phyloP scores from a whole-genome alignment of 208 protist species.

The Zelonia costaricensis region DNA sequence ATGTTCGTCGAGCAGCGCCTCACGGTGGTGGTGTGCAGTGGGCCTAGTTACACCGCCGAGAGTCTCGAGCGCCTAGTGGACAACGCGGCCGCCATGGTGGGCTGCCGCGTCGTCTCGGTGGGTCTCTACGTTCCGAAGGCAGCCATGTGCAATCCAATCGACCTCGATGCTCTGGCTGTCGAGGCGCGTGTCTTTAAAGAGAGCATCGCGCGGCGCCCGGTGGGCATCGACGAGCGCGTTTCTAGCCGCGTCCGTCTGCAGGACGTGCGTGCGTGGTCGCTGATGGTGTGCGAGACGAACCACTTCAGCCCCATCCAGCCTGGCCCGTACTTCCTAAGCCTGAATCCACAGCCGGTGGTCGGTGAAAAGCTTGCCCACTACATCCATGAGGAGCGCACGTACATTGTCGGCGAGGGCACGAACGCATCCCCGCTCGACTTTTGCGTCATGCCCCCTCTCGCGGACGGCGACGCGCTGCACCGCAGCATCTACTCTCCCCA shows the following conservation, averaged over 20 bases:
- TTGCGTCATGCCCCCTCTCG: slow-evolving; percentile 41
- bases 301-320: slow-evolving; percentile 44
- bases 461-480: slow-evolving; percentile 23
- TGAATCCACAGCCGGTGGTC: slow-evolving; percentile 53
- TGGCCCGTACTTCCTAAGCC: slow-evolving; percentile 61
- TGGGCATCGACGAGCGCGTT: slow-evolving; percentile 42
- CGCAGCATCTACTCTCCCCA: slow-evolving; percentile 70
- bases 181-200: slow-evolving; percentile 1
- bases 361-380: slow-evolving; percentile 70
- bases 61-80: slow-evolving; percentile 38
- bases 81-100: slow-evolving; percentile 30
- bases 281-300: slow-evolving; percentile 48
- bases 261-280: slow-evolving; percentile 61
- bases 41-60: slow-evolving; percentile 23
- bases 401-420: slow-evolving; percentile 46
- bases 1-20: slow-evolving; percentile 46
- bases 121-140: slow-evolving; percentile 35
- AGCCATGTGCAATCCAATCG: slow-evolving; percentile 12
- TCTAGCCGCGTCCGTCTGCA: slow-evolving; percentile 36
- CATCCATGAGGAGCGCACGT: slow-evolving; percentile 37
- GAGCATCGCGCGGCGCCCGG: slow-evolving; percentile 5
- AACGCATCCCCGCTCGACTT: slow-evolving; percentile 54
- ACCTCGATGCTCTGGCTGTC: slow-evolving; percentile 8
- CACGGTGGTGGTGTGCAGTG: slow-evolving; percentile 43
- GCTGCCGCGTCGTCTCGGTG: slow-evolving; percentile 40